Evolutionary conservation across 2,329 filamentous ascomycete species (phyloP), one percentile per base, ranked within the genome.

Genomic region (Akanthomyces dipterigenus): DNA sequence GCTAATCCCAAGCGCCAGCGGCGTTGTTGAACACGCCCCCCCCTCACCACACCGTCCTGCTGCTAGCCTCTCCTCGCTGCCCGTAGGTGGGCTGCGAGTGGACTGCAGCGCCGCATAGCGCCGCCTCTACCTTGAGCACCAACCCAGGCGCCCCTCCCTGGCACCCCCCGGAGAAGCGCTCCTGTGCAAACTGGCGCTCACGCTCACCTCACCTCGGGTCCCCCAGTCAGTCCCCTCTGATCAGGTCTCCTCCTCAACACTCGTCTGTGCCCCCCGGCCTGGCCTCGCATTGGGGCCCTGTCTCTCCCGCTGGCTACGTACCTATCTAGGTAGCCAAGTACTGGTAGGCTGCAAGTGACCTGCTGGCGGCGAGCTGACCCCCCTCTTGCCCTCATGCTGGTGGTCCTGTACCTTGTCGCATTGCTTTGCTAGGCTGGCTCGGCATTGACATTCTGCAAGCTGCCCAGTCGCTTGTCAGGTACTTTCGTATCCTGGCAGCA

Each of bases 61-160:
- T 55, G 48, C 28, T 51, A 51, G 48, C 22, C 26, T 43, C 16
- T 16, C 40, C 53, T 55, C 42, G 34, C 40, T 50, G 36, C 56
- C 36, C 56, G 36, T 16, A 50, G 56, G 56, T 59, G 56, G 56
- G 36, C 43, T 58, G 18, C 18, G 34, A 42, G 36, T 59, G 46
- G 46, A 59, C 46, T 59, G 46, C 56, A 51, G 55, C 36, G 36
- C 46, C 56, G 46, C 34, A 59, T 59, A 59, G 46, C 56, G 56
- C 56, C 56, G 56, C 43, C 24, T 40, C 45, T 34, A 22, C 38
- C 36, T 34, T 36, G 18, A 48, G 43, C 55, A 57, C 55, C 55
- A 57, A 43, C 42, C 55, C 55, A 56, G 54, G 54, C 45, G 56
- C 45, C 56, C 46, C 56, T 59, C 56, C 22, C 31, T 34, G 7